phyloP scores from a whole-genome alignment of 2,329 filamentous ascomycete species.

The Neodidymelliopsis sp. region DNA sequence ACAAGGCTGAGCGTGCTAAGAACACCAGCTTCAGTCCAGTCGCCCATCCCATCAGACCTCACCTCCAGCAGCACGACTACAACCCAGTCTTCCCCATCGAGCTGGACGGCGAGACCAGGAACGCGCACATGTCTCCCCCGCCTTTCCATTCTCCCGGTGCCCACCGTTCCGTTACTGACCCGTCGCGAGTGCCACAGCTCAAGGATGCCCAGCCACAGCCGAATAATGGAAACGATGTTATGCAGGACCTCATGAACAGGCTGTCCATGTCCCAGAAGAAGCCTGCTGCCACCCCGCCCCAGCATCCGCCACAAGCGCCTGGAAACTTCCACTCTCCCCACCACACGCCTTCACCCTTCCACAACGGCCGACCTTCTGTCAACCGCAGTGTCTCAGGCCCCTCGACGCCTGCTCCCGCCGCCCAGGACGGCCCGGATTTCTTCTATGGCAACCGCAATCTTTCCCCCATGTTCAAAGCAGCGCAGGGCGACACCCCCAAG shows the following conservation, averaged over 20 bases:
- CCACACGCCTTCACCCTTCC: conserved; percentile 52
- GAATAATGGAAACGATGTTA: conserved; percentile 52
- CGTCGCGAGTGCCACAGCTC: conserved; percentile 38
- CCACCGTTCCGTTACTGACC: conserved; percentile 43
- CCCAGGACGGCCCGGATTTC: conserved; percentile 38
- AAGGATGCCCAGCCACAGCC: conserved; percentile 44
- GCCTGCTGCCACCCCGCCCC: conserved; percentile 33
- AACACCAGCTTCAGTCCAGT: conserved; percentile 57
- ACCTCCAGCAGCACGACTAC: conserved; percentile 53
- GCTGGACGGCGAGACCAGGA: conserved; percentile 56
- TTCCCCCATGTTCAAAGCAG: conserved; percentile 58
- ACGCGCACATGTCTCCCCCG: conserved; percentile 32
- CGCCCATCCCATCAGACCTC: conserved; percentile 25
- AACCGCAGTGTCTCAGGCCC: conserved; percentile 43
- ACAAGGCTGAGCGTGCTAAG: conserved; percentile 77
- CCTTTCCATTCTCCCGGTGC: conserved; percentile 30
- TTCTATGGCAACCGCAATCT: conserved; percentile 57
- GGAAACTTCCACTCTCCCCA: conserved; percentile 35
- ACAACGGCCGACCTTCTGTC: conserved; percentile 41
- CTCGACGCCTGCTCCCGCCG: conserved; percentile 40
- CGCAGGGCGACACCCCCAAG: conserved; percentile 51
- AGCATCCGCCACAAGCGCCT: conserved; percentile 28
- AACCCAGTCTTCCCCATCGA: conserved; percentile 73
- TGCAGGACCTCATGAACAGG: conserved; percentile 54
- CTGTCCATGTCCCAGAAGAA: conserved; percentile 49